Evolutionary conservation across 768 basidiomycete genomes (phyloP), one percentile per base, ranked within the genome.

Genomic region (Amanita fuliginea): DNA sequence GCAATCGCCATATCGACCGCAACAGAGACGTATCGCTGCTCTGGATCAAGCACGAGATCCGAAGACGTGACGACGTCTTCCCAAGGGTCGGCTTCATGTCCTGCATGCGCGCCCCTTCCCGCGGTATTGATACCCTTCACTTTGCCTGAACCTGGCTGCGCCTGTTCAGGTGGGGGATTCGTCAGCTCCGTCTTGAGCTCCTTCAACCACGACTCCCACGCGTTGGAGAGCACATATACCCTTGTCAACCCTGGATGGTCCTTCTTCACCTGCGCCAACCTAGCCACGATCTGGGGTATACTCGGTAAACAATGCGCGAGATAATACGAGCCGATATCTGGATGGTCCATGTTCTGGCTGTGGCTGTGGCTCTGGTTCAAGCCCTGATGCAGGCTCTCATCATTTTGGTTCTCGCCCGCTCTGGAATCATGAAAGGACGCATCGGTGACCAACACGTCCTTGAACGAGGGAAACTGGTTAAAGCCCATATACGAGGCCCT

Each of bases 1-100:
- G 75, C 80, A 21, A 81, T 69, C 9, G 71, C 75, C 79, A 81
- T 81, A 57, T 81, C 79, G 33, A 80, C 69, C 1, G 76, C 77
- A 58, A 72, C 72, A 21, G 63, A 65, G 3, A 80, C 74, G 11
- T 74, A 60, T 11, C 55, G 60, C 57, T 81, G 77, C 42, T 69
- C 71, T 32, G 62, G 52, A 50, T 72, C 74, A 21, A 81, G 59
- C 37, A 53, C 53, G 6, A 62, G 51, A 45, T 63, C 60, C 2
- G 51, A 46, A 11, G 68, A 74, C 8, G 67, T 73, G 47, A 61
- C 64, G 41, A 78, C 59, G 33, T 72, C 69, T 7, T 65, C 59
- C 78, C 78, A 81, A 2, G 77, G 75, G 52, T 78, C 45, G 22
- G 33, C 19, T 8, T 53, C 16, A 9, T 3, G 3, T 16, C 28